A percentile compares a stretch with the other conserved stretches of the same genome.
Evolutionary conservation across 768 basidiomycete species (phyloP).

Genomic region (Trichaptum fuscoviolaceum): DNA sequence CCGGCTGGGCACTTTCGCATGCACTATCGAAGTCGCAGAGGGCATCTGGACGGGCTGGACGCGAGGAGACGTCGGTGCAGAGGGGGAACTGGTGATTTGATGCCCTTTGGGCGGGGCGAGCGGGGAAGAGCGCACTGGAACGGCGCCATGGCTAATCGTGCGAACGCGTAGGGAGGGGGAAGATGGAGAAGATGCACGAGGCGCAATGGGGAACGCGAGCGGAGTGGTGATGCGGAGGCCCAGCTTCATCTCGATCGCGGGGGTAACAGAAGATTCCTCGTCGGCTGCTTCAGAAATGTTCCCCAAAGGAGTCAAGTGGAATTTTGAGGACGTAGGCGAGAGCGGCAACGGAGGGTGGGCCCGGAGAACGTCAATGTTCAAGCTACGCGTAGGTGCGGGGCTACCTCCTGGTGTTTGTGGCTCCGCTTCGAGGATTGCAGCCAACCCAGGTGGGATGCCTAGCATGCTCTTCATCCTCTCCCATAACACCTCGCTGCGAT

Average conservation of each 20-base stretch:
- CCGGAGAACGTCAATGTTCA: not conserved
- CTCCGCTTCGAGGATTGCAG: conserved; percentile 41
- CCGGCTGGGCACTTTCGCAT: not conserved
- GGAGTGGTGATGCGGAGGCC: not conserved
- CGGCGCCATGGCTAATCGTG: not conserved
- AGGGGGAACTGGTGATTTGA: not conserved
- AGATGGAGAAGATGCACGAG: not conserved
- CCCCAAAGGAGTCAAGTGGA: not conserved
- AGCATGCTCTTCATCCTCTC: conserved; percentile 84
- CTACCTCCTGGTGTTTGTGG: conserved; percentile 8
- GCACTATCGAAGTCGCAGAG: not conserved
- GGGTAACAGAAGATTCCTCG: conserved; percentile 15
- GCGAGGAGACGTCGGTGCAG: not conserved
- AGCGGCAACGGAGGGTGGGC: not conserved
- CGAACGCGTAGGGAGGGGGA: not conserved
- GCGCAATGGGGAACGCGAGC: not conserved
- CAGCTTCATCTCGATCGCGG: not conserved
- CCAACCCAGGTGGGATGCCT: conserved; percentile 84
- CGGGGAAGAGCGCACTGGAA: not conserved
- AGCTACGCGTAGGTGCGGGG: not conserved
- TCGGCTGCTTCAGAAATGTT: conserved; percentile 16
- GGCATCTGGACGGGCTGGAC: not conserved
- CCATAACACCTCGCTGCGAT: conserved; percentile 84
- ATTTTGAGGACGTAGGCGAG: not conserved
- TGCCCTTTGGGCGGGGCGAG: not conserved